Base-by-base conservation (phyloP, 2,329 filamentous ascomycete species). In the Colletotrichum brevisporum region DNA sequence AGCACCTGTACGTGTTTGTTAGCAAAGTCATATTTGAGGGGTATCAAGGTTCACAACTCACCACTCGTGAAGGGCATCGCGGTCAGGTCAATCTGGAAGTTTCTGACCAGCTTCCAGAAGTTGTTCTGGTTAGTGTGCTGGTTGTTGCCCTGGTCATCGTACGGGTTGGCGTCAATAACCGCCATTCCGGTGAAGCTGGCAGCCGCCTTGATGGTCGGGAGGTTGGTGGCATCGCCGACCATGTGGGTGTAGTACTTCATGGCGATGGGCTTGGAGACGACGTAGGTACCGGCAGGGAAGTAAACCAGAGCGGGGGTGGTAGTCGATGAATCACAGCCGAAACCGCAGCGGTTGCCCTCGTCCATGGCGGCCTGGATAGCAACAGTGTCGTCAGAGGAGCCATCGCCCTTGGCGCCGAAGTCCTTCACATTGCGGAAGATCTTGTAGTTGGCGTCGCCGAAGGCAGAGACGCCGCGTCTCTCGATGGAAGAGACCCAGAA, bases 191-290 rank as follows among this genome's bases (percentile, higher is more conserved):
- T 73, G 76, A 98, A 99, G 74, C 85, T 83, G 51, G 90, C 78
- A 1, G 89, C 80, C 3, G 92, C 92, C 83, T 95, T 94, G 79
- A 98, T 85, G 0, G 91, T 91, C 0, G 95, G 94, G 15, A 91
- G 80, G 71, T 88, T 84, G 75, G 88, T 77, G 56, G 91, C 90
- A 83, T 98, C 94, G 66, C 95, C 95, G 43, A 98, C 86, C 71
- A 98, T 89, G 79, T 98, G 94, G 10, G 95, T 97, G 84, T 97
- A 97, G 86, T 98, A 98, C 80, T 91, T 92, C 78, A 94, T 92
- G 59, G 94, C 82, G 73, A 98, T 89, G 24, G 95, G 93, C 75
- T 85, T 87, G 77, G 90, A 94, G 74, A 98, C 91, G 18, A 92
- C 76, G 77, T 98, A 98, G 65, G 90, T 97, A 73, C 95, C 95